These are phyloP conservation scores for Dissophora ornata DNA, from an alignment of 192 early-diverging fungal species.

Conservation along the genomic window DNA sequence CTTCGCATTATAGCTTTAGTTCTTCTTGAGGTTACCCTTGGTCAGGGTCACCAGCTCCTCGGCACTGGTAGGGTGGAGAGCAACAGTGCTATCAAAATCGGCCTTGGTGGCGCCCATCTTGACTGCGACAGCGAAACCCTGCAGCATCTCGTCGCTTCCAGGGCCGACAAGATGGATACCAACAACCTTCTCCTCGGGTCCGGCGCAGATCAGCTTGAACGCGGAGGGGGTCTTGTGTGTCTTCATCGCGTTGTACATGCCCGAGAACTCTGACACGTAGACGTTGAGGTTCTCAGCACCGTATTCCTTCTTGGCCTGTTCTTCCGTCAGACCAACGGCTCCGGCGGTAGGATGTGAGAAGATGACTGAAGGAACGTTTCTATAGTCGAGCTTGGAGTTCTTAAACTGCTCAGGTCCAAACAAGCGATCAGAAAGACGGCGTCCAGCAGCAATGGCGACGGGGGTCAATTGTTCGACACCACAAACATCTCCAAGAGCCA, in stretches of 20 bases:
- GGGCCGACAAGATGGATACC: constrained; percentile 94
- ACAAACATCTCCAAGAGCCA: constrained; percentile 95
- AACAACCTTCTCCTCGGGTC: constrained; percentile 95
- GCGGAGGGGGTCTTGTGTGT: constrained; percentile 90
- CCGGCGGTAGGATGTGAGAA: constrained; percentile 94
- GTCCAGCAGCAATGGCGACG: constrained; percentile 96
- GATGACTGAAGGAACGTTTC: constrained; percentile 94
- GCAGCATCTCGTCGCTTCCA: constrained; percentile 90
- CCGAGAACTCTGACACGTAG: constrained; percentile 88
- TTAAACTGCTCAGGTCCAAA: constrained; percentile 84
- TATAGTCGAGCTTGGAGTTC: constrained; percentile 88
- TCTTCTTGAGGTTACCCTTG: constrained; percentile 52
- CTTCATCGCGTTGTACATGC: constrained; percentile 91
- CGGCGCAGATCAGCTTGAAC: constrained; percentile 92
- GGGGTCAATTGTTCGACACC: constrained; percentile 94
- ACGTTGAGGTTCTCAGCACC: constrained; percentile 86
- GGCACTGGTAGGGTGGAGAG: constrained; percentile 96
- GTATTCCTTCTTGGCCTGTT: constrained; percentile 77
- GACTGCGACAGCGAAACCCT: constrained; percentile 97
- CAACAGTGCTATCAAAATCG: constrained; percentile 96
- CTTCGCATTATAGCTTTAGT: constrained; percentile 9
- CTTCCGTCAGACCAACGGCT: constrained; percentile 90
- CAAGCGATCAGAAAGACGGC: constrained; percentile 88
- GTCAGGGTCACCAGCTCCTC: constrained; percentile 90
- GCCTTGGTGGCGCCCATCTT: constrained; percentile 99